A percentile compares a stretch with the other conserved stretches of the same genome.
phyloP scores from a whole-genome alignment of 116 monocot species.

The Papilionanthe hybrid region DNA sequence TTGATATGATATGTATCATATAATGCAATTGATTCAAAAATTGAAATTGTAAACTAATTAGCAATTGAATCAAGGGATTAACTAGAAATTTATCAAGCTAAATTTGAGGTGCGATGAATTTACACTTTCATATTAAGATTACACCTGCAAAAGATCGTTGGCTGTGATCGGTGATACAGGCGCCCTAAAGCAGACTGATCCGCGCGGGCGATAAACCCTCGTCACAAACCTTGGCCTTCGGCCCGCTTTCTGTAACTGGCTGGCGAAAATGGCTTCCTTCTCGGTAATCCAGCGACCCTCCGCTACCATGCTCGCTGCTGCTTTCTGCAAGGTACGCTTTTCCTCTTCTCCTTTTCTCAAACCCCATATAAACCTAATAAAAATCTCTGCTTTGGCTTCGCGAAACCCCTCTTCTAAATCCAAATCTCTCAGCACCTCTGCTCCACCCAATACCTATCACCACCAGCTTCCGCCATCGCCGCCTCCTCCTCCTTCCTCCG shows the following conservation, averaged over 20 bases:
- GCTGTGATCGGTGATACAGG: no score
- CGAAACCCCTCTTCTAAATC: neutral
- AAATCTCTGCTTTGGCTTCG: neutral
- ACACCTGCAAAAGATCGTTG: no score
- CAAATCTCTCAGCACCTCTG: slow-evolving; percentile 27
- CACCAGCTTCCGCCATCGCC: slow-evolving; percentile 2
- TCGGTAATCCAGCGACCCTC: slow-evolving; percentile 28
- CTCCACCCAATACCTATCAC: slow-evolving; percentile 17
- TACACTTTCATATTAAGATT: no score
- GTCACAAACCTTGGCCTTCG: neutral
- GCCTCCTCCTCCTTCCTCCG: slow-evolving; percentile 22
- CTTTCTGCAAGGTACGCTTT: slow-evolving; percentile 24
- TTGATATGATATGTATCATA: no score
- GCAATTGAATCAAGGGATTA: no score
- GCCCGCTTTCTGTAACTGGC: neutral
- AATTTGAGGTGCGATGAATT: no score
- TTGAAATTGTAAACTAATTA: no score
- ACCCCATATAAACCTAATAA: slow-evolving; percentile 11
- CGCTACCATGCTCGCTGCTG: slow-evolving; percentile 29
- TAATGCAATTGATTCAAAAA: no score
- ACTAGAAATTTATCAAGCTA: no score
- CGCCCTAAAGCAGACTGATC: no score
- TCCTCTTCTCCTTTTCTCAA: slow-evolving; percentile 3
- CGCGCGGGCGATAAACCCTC: neutral
- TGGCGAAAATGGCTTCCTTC: slow-evolving; percentile 21